Conservation (phyloP, 2,329 filamentous ascomycete genomes). For the Dactylella cylindrospora region DNA sequence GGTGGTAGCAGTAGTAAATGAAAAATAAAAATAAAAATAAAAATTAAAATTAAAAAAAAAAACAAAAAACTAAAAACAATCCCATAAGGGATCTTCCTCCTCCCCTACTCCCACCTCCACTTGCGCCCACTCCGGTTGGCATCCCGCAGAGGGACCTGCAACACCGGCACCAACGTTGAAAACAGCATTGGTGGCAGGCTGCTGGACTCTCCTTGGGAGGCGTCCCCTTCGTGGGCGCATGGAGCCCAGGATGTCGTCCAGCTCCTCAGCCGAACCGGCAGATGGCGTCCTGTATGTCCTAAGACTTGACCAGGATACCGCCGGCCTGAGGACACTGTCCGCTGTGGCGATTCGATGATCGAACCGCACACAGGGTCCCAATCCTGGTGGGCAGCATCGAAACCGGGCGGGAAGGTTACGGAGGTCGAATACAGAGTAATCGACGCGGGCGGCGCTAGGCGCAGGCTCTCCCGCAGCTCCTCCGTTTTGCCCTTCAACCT, state of each 20-base stretch:
- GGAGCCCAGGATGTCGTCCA: neutral
- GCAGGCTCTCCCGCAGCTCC: neutral
- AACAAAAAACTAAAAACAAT: neutral
- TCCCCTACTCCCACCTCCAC: neutral
- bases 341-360: neutral
- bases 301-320: constrained; percentile 20
- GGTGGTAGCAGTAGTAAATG: too few species aligned
- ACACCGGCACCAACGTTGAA: neutral
- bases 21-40: neutral
- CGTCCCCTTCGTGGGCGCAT: neutral
- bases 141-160: neutral
- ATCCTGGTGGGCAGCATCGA: constrained; percentile 14
- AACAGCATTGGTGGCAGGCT: neutral
- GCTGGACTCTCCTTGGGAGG: neutral
- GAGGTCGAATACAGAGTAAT: constrained; percentile 6
- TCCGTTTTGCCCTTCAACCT: neutral
- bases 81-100: neutral
- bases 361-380: too few species aligned
- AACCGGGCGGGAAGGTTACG: constrained; percentile 5
- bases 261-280: constrained; percentile 4
- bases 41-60: neutral
- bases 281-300: constrained; percentile 1
- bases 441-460: neutral
- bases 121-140: neutral
- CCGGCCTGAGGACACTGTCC: neutral